Evolutionary conservation across 1,284 basidiomycete genomes (phyloP).

Genomic region (Tylopilus sp.): DNA sequence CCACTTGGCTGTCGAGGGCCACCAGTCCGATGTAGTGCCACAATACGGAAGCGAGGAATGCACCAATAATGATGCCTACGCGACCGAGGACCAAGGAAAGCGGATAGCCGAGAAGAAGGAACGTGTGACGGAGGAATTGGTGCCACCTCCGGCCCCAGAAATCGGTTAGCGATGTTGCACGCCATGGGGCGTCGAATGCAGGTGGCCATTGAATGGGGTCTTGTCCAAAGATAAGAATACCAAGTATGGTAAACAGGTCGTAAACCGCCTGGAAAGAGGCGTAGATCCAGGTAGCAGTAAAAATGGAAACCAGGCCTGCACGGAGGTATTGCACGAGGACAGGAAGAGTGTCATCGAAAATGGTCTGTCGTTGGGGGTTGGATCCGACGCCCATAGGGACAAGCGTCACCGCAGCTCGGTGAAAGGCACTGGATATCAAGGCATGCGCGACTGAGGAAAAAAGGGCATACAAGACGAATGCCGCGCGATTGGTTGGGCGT

Average conservation of each 20-base stretch:
- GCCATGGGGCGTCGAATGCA: conserved; percentile 4
- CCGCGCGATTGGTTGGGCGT: not conserved
- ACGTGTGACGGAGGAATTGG: not conserved
- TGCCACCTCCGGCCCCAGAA: conserved; percentile 7
- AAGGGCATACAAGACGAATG: not conserved
- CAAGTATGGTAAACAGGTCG: not conserved
- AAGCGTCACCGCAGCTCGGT: not conserved
- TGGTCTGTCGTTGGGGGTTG: not conserved
- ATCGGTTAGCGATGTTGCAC: not conserved
- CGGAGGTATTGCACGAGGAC: not conserved
- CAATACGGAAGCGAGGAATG: no score
- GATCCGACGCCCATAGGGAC: not conserved
- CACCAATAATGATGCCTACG: not conserved
- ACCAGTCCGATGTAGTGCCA: not conserved
- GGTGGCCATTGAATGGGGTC: conserved; percentile 5
- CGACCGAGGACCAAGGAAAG: conserved; percentile 1
- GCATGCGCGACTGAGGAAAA: not conserved
- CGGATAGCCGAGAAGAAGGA: conserved; percentile 1
- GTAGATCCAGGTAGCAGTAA: not conserved
- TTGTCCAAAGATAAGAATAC: conserved; percentile 1
- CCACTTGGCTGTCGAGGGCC: not conserved
- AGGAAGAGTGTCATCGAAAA: conserved; percentile 2
- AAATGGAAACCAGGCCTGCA: not conserved
- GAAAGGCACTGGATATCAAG: not conserved
- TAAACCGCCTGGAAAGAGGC: not conserved